Conservation (phyloP, 345 rosid species). For the Eucalyptus tenuipes region DNA sequence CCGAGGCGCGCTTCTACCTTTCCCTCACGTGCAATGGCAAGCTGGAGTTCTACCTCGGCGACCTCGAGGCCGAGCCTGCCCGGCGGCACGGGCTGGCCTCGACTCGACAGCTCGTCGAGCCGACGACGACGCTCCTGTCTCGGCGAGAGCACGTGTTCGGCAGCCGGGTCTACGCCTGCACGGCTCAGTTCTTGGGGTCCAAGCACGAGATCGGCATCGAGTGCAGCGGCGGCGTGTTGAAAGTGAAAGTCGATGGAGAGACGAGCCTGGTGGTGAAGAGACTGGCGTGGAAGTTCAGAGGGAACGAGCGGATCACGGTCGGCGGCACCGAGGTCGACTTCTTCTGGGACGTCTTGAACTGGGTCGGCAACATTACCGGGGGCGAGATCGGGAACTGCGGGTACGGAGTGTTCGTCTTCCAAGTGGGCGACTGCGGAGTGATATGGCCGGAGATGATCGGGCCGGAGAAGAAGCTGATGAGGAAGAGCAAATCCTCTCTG, state of each 20-base stretch:
- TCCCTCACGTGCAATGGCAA: slow-evolving; percentile 29
- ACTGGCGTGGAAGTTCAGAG: slow-evolving; percentile 47
- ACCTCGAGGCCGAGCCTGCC: slow-evolving; percentile 13
- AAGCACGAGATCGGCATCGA: slow-evolving; percentile 35
- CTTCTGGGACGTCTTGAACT: slow-evolving; percentile 48
- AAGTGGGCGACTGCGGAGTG: slow-evolving; percentile 44
- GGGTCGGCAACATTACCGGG: slow-evolving; percentile 11
- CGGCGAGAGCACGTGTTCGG: slow-evolving; percentile 49
- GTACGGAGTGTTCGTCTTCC: slow-evolving; percentile 47
- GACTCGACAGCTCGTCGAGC: neutral
- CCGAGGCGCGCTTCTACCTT: slow-evolving; percentile 28
- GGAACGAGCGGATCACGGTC: slow-evolving; percentile 28
- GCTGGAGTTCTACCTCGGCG: slow-evolving; percentile 37
- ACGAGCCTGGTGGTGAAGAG: slow-evolving; percentile 27
- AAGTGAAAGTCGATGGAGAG: slow-evolving; percentile 36
- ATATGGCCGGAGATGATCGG: slow-evolving; percentile 56
- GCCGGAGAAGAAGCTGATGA: slow-evolving; percentile 44
- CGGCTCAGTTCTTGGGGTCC: slow-evolving; percentile 34
- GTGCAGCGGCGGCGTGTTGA: slow-evolving; percentile 22
- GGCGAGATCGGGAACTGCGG: neutral
- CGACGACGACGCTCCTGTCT: slow-evolving; percentile 13
- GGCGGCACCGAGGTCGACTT: slow-evolving; percentile 34
- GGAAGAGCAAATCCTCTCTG: slow-evolving; percentile 18
- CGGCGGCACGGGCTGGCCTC: neutral
- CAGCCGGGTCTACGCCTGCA: slow-evolving; percentile 12